phyloP scores from a whole-genome alignment of 306 rosid genomes.

The Acacia acuminata region DNA sequence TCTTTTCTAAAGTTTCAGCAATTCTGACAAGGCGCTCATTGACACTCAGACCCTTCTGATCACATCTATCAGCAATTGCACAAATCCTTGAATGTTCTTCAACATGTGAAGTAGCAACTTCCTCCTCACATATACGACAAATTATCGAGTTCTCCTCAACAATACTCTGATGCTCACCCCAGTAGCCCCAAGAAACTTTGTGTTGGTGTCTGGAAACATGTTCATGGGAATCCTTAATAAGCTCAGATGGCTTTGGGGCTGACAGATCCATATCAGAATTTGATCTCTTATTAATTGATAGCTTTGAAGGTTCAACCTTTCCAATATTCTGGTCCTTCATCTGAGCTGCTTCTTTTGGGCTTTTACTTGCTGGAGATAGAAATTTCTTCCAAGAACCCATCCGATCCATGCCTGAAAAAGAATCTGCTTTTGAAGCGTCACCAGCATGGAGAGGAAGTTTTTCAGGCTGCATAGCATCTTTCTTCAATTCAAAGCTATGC shows the following conservation, averaged over 20 bases:
- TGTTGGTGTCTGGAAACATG: constrained; percentile 86
- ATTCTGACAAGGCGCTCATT: constrained; percentile 85
- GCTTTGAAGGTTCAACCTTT: constrained; percentile 59
- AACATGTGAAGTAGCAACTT: constrained; percentile 87
- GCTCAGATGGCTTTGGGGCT: constrained; percentile 68
- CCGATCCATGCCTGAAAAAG: constrained; percentile 67
- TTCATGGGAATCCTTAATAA: constrained; percentile 72
- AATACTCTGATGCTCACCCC: constrained; percentile 75
- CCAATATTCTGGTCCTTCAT: constrained; percentile 63
- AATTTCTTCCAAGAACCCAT: constrained; percentile 94
- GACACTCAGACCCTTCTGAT: constrained; percentile 85
- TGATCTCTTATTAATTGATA: constrained; percentile 46
- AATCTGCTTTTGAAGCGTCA: constrained; percentile 55
- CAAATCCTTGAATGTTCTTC: constrained; percentile 97
- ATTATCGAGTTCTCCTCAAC: constrained; percentile 84
- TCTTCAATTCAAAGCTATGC: constrained; percentile 63
- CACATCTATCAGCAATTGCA: constrained; percentile 96
- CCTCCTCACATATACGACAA: constrained; percentile 99
- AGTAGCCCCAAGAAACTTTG: constrained; percentile 86
- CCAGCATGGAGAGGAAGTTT: constrained; percentile 46
- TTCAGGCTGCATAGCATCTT: constrained; percentile 48
- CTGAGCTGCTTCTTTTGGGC: constrained; percentile 55
- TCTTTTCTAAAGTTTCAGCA: constrained; percentile 84
- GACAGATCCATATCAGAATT: constrained; percentile 56
- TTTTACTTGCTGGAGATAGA: constrained; percentile 63